Evolutionary conservation across 2,329 filamentous ascomycete species (phyloP), one percentile per base, ranked within the genome.

Genomic region (Xylariales sp.): DNA sequence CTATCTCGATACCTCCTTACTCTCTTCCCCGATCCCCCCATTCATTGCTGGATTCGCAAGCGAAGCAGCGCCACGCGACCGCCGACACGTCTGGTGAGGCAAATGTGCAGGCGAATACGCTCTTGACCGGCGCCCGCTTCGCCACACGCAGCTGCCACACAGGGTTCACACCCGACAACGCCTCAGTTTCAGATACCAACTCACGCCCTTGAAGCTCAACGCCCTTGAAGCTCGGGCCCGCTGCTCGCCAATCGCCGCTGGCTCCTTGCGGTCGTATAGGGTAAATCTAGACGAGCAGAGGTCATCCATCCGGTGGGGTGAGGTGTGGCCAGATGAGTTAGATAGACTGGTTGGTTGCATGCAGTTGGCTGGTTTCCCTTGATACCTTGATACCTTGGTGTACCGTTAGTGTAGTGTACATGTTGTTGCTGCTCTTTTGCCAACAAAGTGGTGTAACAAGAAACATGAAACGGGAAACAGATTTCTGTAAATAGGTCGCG

Each of bases 401-500:
- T 23, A 23, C 23, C 23, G 23, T 23, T 23, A 23, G 23, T 23
- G 23, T 23, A 41, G 10, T 14, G 9, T 14, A 14, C 39, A 41
- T 41, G 12, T 41, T 54, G 50, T 18, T 39, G 30, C 28, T 23
- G 23, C 23, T 23, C 23, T 36, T 32, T 36, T 18, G 34, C 16
- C 9, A 9, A 3, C 53, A 16, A 34, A 5, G 43, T 34, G 52
- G 56, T 63, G 60, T 43, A 55, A 56, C 60, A 9, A 30, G 41
- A 63, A 55, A 63, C 60, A 43, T 32, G 60, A 56, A 63, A 63
- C 60, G 23, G 32, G 60, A 56, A 39, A 36, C 18, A 30, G 23
- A 28, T 63, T 56, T 63, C 60, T 56, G 60, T 49, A 63, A 63
- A 63, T 63, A 63, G 60, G 39, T 49, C 10, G 16, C 14, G 39